Evolutionary conservation across 441 rosid genomes (phyloP).

Genomic region (Jatropha podagrica): DNA sequence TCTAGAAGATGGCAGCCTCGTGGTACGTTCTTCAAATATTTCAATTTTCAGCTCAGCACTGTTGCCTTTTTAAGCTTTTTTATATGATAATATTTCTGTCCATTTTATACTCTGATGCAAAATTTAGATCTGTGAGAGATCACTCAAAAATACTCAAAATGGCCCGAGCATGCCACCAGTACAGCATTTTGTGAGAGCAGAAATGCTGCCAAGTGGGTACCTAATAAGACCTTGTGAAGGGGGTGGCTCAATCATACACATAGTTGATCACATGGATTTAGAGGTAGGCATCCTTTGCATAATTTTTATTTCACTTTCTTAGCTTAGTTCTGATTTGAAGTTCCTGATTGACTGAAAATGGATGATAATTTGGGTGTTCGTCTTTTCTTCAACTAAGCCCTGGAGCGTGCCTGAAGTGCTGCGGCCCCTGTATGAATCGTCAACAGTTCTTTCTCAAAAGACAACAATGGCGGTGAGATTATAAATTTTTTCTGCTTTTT

Average conservation of each 20-base stretch:
- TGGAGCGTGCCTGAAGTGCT: constrained; percentile 97
- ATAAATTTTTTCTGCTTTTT: not conserved
- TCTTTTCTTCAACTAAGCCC: constrained; percentile 47
- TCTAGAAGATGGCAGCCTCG: constrained; percentile 97
- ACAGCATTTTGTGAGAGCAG: constrained; percentile 96
- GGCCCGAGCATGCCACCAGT: constrained; percentile 97
- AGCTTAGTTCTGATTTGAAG: not conserved
- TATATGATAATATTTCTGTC: constrained; percentile 1
- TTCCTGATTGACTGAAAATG: not conserved
- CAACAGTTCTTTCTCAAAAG: constrained; percentile 92
- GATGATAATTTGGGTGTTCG: constrained; percentile 20
- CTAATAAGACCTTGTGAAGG: constrained; percentile 97
- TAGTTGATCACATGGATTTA: constrained; percentile 95
- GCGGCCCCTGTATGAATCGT: constrained; percentile 92
- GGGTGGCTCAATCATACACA: constrained; percentile 91
- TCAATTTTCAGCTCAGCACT: not conserved
- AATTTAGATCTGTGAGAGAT: constrained; percentile 80
- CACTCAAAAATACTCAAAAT: constrained; percentile 88
- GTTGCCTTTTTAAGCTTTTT: not conserved
- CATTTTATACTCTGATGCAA: constrained; percentile 9
- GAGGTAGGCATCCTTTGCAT: constrained; percentile 50
- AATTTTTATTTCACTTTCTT: constrained; percentile 4
- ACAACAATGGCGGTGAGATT: constrained; percentile 84
- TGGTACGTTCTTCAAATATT: constrained; percentile 47
- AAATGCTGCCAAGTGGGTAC: constrained; percentile 96